Conservation (phyloP, 2,329 filamentous ascomycete genomes). For the Purpureocillium takamizusanense region DNA sequence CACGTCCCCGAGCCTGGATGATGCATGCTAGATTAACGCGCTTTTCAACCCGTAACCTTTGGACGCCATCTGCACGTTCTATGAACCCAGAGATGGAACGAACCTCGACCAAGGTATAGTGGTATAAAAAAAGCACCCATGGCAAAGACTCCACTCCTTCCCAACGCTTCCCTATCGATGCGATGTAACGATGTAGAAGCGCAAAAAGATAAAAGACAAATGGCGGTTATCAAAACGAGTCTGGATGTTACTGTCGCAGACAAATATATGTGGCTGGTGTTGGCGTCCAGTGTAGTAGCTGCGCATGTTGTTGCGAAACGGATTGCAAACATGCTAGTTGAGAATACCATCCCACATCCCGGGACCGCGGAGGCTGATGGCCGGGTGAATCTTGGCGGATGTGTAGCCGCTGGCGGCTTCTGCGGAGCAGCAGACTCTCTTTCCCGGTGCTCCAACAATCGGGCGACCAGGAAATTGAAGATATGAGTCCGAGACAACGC, state of each 20-base stretch:
- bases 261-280: background rate
- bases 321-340: conserved; percentile 27
- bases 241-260: conserved; percentile 5
- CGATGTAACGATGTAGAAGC: conserved; percentile 15
- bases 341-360: conserved; percentile 62
- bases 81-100: conserved; percentile 18
- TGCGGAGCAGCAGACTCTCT: conserved; percentile 58
- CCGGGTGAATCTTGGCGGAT: conserved; percentile 37
- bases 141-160: conserved; percentile 19
- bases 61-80: conserved; percentile 22
- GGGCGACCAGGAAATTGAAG: conserved; percentile 30
- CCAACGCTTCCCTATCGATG: conserved; percentile 11
- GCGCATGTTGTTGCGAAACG: background rate
- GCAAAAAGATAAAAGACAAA: background rate
- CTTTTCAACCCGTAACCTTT: conserved; percentile 27
- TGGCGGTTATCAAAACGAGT: conserved; percentile 1
- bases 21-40: conserved; percentile 31
- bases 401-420: conserved; percentile 43
- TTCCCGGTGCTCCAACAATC: conserved; percentile 41
- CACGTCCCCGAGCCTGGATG: conserved; percentile 24
- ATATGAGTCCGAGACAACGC: conserved; percentile 13
- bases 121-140: conserved; percentile 18
- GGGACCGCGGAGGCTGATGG: conserved; percentile 42
- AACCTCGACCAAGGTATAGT: conserved; percentile 12
- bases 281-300: conserved; percentile 1